Evolutionary conservation across 169 alveolate species (phyloP), one percentile per base, ranked within the genome.

Genomic region (Hammondia hammondi): DNA sequence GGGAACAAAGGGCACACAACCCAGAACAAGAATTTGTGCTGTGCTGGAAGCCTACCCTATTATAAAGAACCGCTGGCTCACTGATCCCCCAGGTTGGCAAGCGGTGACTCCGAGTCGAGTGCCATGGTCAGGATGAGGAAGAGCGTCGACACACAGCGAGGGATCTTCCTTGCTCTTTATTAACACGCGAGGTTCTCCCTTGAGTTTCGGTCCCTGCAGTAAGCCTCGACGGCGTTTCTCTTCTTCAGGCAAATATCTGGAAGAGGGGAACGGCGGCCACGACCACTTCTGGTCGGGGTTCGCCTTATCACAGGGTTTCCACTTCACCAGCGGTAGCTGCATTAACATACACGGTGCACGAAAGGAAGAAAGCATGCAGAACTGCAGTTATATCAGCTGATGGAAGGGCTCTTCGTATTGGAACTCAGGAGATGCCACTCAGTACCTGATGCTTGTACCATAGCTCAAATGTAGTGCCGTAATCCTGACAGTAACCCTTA

Each of bases 221-320:
- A 24, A 72, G 32, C 35, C 81, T 21, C 24, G 61, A 5, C 82
- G 81, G 17, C 61, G 29, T 56, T 14, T 48, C 67, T 52, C 35
- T 37, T 87, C 81, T 29, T 17, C 29, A 17, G 92, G 92, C 37
- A 46, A 56, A 32, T 87, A 56, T 19, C 17, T 19, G 81, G 39
- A 24, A 14, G 81, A 48, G 19, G 92, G 81, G 32, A 56, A 57
- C 37, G 48, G 77, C 9, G 92, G 92, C 92, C 92, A 87, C 4
- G n/a, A 21, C 92, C 92, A 87, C 45, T 87, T 72, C 81, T 87
- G 92, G 3, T 46, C 39, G 71, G 61, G 72, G 71, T 32, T 32
- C 29, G 52, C 92, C n/a, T 19, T 77, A 4, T n/a, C 29, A 48
- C 92, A 87, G 81, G 48, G 92, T n/a, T 45, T 10, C 92, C 92